Evolutionary conservation across 164 flowering plant genomes (phyloP), one percentile per base, ranked within the genome.

Genomic region (Vitis cinerea): DNA sequence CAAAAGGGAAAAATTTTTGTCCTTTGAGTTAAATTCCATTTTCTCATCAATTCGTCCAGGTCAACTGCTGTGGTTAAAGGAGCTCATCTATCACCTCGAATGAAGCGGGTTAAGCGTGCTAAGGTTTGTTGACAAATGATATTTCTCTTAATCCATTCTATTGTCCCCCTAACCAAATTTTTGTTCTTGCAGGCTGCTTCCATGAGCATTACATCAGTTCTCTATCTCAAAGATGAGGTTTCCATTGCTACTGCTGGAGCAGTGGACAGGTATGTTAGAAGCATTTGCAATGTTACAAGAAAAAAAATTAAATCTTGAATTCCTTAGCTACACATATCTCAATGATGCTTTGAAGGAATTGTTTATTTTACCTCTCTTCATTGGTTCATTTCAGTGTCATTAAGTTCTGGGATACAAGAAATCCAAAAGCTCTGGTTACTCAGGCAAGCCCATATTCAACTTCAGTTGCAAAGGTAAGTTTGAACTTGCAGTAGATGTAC

Each of bases 241-340:
- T 87, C 98, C 50, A 78, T 93, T 74, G 99, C 98, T 17, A 91
- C 92, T 67, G 98, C 97, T 53, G 97, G 98, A 77, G 96, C 97
- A 64, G 95, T 84, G 50, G 97, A 89, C 82, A 89, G 97, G 99
- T 91, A 52, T 10, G 64, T 67, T 11, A 50, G 9, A 52, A 16
- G 55, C 69, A 29, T 57, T n/a, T 29, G n/a, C 16, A 13, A 52
- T 60, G 10, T 57, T 29, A 27, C 7, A 11, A 13, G 1, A 2
- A 61, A 30, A 8, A 0, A 2, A 55, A 30, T 5, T 55, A 6
- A n/a, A 19, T 19, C 11, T n/a, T 65, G 15, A 8, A 62, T 55
- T 63, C 52, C 62, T 15, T 11, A 4, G 1, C n/a, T 55, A 4
- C 30, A 67, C 12, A 8, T 31, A 65, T 50, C 2, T n/a, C 68